phyloP scores from a whole-genome alignment of 1,284 basidiomycete genomes.

The Trametes polyzona region DNA sequence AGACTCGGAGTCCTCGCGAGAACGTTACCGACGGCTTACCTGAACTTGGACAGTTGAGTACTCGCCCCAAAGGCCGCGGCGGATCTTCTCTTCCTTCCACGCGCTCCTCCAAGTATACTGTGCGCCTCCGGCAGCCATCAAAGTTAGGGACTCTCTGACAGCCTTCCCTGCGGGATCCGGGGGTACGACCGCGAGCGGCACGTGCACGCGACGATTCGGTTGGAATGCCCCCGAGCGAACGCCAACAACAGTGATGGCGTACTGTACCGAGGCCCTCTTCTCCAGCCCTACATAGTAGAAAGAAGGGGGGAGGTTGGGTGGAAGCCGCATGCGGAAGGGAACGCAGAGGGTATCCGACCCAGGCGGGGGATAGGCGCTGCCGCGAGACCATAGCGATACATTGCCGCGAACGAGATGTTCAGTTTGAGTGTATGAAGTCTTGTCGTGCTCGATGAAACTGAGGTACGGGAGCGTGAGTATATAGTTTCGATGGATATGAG shows the following conservation, averaged over 20 bases:
- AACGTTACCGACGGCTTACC: slow-evolving; percentile 6
- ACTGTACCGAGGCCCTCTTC: slow-evolving; percentile 14
- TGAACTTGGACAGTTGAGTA: slow-evolving; percentile 23
- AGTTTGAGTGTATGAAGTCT: neutral
- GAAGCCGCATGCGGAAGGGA: slow-evolving; percentile 30
- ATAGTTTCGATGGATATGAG: neutral
- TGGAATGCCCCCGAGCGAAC: slow-evolving; percentile 23
- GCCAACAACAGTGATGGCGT: slow-evolving; percentile 25
- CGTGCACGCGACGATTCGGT: slow-evolving; percentile 15
- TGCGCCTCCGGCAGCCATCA: slow-evolving; percentile 9
- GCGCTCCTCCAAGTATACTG: slow-evolving; percentile 12
- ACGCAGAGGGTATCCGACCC: slow-evolving; percentile 25
- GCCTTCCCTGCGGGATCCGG: slow-evolving; percentile 15
- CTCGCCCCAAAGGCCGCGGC: slow-evolving; percentile 29
- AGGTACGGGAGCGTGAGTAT: neutral
- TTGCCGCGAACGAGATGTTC: slow-evolving; percentile 6
- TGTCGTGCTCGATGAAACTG: slow-evolving; percentile 9
- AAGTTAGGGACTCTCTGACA: slow-evolving; percentile 5
- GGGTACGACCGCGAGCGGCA: slow-evolving; percentile 28
- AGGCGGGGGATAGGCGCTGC: slow-evolving; percentile 25
- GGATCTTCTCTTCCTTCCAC: slow-evolving; percentile 17
- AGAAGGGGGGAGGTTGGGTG: slow-evolving; percentile 27
- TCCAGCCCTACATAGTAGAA: slow-evolving; percentile 16
- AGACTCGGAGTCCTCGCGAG: too few relatives aligned
- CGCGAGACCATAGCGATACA: slow-evolving; percentile 27